Evolutionary conservation across 164 flowering plant genomes (phyloP), one percentile per base, ranked within the genome.

Genomic region (Magnolia changhungtana): DNA sequence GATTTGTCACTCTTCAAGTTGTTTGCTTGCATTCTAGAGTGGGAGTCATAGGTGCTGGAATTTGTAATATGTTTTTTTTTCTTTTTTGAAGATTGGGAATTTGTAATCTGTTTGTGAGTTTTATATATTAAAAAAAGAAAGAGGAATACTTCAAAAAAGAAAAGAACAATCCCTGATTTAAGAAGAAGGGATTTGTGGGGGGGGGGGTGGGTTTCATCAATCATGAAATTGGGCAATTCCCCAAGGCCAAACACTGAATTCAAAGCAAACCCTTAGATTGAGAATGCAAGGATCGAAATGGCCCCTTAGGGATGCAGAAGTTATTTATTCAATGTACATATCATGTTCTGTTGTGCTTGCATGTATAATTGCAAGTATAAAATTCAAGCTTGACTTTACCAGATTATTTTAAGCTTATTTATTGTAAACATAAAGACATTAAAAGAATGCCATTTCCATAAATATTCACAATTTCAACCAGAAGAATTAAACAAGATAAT

Each of bases 321-420:
- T 11, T 37, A 37, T 37, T 55, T 55, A 16, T 55, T 16, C 61
- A 55, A 55, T 55, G 61, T 8, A 55, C 61, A 11, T 2, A 55
- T 11, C 61, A 11, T 55, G 61, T 55, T 11, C 14, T 64, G 24
- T 64, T 64, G 24, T 64, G 29, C 23, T 64, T 64, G 9, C 67
- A 59, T 59, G 63, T 19, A 59, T 8, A 65, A 65, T 21, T 21
- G 9, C 70, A 24, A 29, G 19, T 31, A 67, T 18, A 67, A 10
- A 67, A 67, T 24, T 18, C 37, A 67, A 24, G 45, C 45, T 29
- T 9, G 7, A 14, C 6, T 52, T 7, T 8, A 19, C 10, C 9
- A 20, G 8, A 37, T 37, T 50, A 69, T 29, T 67, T 24, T 21
- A 20, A 69, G 19, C 80, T 55, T 20, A 72, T 27, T 72, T 37